phyloP scores from a whole-genome alignment of 192 early-diverging fungal genomes.

The Backusella liffmaniae region DNA sequence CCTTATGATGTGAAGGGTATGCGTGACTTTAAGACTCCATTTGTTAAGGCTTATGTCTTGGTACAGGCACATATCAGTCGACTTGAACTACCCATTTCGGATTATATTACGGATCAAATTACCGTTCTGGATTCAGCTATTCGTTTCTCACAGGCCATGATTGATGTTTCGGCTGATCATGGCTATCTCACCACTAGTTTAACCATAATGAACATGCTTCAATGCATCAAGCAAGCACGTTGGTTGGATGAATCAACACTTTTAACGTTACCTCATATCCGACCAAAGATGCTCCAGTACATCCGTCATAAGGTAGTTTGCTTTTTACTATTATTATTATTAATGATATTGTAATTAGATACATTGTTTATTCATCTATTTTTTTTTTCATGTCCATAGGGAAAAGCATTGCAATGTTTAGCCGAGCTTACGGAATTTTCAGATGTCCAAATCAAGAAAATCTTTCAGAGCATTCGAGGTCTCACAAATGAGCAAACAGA shows the following conservation, averaged over 20 bases:
- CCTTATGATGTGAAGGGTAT: conserved; percentile 62
- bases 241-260: conserved; percentile 79
- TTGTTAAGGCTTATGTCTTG: conserved; percentile 88
- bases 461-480: conserved; percentile 21
- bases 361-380: neutral
- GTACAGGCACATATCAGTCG: conserved; percentile 89
- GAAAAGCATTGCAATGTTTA: conserved; percentile 20
- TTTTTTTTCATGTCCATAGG: conserved; percentile 18
- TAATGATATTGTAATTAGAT: neutral
- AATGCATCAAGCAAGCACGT: conserved; percentile 90
- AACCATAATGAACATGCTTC: conserved; percentile 80
- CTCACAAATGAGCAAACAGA: conserved; percentile 9
- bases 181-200: conserved; percentile 65
- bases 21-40: conserved; percentile 76
- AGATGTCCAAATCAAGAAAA: conserved; percentile 21
- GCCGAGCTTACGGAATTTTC: conserved; percentile 36
- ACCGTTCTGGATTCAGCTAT: conserved; percentile 91
- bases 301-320: conserved; percentile 26
- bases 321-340: neutral
- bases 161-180: conserved; percentile 76
- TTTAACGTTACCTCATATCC: conserved; percentile 61
- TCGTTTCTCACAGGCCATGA: conserved; percentile 92
- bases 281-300: conserved; percentile 35
- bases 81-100: conserved; percentile 76
- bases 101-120: conserved; percentile 89